Evolutionary conservation across 306 rosid species (phyloP), one percentile per base, ranked within the genome.

Genomic region (Cicer cuneatum): DNA sequence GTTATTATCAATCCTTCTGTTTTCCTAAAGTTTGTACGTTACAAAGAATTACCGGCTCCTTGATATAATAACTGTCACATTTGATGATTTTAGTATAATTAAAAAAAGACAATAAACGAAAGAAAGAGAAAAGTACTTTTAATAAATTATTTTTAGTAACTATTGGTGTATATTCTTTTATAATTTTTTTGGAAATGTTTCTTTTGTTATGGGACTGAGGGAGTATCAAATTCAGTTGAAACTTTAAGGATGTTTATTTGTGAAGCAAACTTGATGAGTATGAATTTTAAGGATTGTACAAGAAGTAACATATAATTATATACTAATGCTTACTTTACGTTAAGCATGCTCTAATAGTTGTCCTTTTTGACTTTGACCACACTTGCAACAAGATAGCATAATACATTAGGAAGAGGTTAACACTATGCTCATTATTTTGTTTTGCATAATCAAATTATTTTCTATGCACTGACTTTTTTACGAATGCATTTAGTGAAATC

Each of bases 271-370:
- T 81, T 21, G 76, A 79, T 41, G 56, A 41, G 72, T 77, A 81
- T 84, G 75, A 79, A 61, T 46, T 62, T 63, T 80, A 52, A 81
- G 66, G 68, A 71, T 80, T 74, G 87, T 67, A 40, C 69, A 73
- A 14, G 65, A 82, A 84, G 90, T 74, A 62, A 87, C 84, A 47
- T 69, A 81, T 62, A 69, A 49, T 51, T 70, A 29, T 70, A 52
- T 78, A 71, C 69, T 43, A 80, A 61, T 70, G 2, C 82, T 66
- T 81, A 19, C 89, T 85, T 90, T 82, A 80, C 77, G 76, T 77
- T 84, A 68, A 74, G 70, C 66, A 46, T 60, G 67, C 85, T 74
- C 69, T 64, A 52, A 15, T 81, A 56, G 29, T 66, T 71, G 15
- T 37, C 18, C 61, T 48, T 33, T 81, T 85, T 76, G 66, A 83